Evolutionary conservation across 176 grass and related monocot species (phyloP).

Genomic region (Eremochloa ophiuroides): DNA sequence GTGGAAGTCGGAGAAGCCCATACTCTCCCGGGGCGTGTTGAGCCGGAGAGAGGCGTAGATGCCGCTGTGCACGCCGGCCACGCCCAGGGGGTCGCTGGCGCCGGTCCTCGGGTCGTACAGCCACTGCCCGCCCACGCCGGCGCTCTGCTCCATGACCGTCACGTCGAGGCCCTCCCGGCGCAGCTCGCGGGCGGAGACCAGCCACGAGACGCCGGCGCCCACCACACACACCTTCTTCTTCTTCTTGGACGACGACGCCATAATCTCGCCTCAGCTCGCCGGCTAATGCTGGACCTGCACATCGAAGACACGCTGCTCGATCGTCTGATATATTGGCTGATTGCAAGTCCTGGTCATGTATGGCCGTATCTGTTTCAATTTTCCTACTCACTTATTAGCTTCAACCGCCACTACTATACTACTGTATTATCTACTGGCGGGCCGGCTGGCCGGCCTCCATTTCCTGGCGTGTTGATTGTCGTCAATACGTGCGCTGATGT

Average conservation of each 20-base stretch:
- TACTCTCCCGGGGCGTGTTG: neutral
- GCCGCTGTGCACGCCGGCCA: constrained; percentile 16
- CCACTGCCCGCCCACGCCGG: constrained; percentile 37
- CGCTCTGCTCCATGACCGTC: constrained; percentile 35
- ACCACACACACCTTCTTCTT: constrained; percentile 42
- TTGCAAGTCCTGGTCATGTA: no score
- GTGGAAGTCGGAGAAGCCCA: constrained; percentile 32
- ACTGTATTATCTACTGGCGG: no score
- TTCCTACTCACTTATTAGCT: no score
- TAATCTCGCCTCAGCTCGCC: neutral
- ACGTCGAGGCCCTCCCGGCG: constrained; percentile 33
- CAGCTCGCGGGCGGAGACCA: constrained; percentile 36
- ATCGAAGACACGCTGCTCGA: no score
- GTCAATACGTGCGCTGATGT: no score
- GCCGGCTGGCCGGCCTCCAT: no score
- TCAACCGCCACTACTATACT: no score
- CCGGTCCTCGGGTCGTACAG: constrained; percentile 28
- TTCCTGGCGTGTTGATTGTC: no score
- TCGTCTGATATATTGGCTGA: no score
- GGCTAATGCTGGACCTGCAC: no score
- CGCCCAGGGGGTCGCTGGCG: neutral
- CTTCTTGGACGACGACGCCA: neutral
- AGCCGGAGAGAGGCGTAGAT: constrained; percentile 29
- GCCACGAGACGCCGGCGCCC: constrained; percentile 28
- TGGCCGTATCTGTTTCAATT: no score